Evolutionary conservation across 164 flowering plant species (phyloP), one percentile per base, ranked within the genome.

Genomic region (Hamamelis virginiana): DNA sequence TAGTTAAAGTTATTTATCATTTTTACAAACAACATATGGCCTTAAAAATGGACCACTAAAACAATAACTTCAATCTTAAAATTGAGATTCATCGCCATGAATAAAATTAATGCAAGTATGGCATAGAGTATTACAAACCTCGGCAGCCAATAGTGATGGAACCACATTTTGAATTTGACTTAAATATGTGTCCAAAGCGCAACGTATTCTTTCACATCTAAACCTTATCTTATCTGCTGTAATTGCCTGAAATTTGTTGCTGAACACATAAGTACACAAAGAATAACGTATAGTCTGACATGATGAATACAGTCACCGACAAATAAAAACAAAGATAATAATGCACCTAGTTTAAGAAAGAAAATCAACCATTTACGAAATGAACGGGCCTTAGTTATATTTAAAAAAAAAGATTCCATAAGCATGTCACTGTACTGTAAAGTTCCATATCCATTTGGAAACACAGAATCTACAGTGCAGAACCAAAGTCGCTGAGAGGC

Each of bases 141-240:
- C 44, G 5, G 66, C 68, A 57, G 76, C 74, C 71, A 77, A 56
- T 26, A 50, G 25, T 16, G 53, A 8, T 18, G 81, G 81, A 62
- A 75, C 81, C 46, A 33, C n/a, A 28, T 65, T 51, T 52, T 78
- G 74, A 28, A 78, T 43, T 63, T 72, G 74, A 21, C 66, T 56
- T 70, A 78, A 59, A 18, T 48, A 47, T 11, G 14, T n/a, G 58
- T 61, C 71, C 51, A 78, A 60, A 22, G 22, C 14, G 41, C 50
- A 33, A 19, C 63, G 55, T 64, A 68, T 46, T 21, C 68, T 72
- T 59, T 75, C 66, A 56, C 73, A 75, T 63, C 76, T 69, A 59
- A 41, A 62, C 8, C 64, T 51, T 38, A 72, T 75, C 25, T 9
- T 33, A 16, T 72, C 55, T 62, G 56, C 69, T 21, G 68, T 78